phyloP scores from a whole-genome alignment of 495 filamentous ascomycete species.

The Penicillium soppii region DNA sequence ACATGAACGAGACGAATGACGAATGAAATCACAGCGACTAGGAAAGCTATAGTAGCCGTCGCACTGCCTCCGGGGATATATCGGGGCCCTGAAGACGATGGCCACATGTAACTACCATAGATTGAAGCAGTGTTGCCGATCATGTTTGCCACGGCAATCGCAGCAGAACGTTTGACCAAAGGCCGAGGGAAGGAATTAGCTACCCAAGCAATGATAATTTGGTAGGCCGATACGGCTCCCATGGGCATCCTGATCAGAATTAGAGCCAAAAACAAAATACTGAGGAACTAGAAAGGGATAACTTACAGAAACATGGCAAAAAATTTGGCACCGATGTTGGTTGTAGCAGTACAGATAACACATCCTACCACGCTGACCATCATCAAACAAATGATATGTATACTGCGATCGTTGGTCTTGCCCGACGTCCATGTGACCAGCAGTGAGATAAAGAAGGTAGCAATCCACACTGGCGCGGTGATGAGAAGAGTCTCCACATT shows the following conservation, averaged over 20 bases:
- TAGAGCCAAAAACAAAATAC: no score
- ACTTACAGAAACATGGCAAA: conserved; percentile 70
- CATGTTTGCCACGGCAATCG: conserved; percentile 75
- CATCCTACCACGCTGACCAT: conserved; percentile 66
- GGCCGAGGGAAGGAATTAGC: conserved; percentile 76
- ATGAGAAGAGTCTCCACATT: conserved; percentile 69
- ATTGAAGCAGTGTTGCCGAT: conserved; percentile 68
- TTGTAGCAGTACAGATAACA: conserved; percentile 69
- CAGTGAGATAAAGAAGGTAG: conserved; percentile 69
- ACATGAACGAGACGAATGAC: conserved; percentile 48
- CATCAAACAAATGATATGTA: conserved; percentile 66
- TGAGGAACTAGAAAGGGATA: conserved; percentile 54
- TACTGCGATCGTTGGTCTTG: conserved; percentile 70
- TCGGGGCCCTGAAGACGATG: conserved; percentile 40
- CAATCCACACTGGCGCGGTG: conserved; percentile 71
- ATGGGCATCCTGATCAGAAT: conserved; percentile 36
- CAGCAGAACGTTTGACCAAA: conserved; percentile 62
- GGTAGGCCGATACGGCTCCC: conserved; percentile 65
- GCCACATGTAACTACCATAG: conserved; percentile 77
- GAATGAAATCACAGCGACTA: conserved; percentile 28
- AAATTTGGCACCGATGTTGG: conserved; percentile 62
- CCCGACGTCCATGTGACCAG: conserved; percentile 74
- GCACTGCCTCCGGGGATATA: conserved; percentile 38
- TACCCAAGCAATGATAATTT: conserved; percentile 67
- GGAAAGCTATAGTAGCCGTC: conserved; percentile 28